Conservation (phyloP, 306 rosid species). For the Acacia melanoxylon region DNA sequence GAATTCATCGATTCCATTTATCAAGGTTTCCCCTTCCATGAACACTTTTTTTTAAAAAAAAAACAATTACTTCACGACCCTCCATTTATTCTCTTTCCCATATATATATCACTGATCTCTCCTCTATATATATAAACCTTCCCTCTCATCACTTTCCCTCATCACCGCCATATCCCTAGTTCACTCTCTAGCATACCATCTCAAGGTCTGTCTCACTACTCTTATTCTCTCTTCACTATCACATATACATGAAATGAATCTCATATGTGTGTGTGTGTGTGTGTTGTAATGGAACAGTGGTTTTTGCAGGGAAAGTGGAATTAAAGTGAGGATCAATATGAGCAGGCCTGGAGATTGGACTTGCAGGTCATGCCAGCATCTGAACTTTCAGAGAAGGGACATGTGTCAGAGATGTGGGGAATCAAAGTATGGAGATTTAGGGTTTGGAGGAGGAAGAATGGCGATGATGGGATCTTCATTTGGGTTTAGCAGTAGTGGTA, state of each 20-base stretch:
- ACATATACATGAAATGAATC: background rate
- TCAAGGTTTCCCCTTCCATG: slow-evolving; percentile 52
- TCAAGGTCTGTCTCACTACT: slow-evolving; percentile 25
- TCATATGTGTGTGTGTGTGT: background rate
- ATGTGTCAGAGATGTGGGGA: slow-evolving; percentile 76
- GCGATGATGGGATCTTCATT: slow-evolving; percentile 41
- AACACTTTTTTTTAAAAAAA: slow-evolving; percentile 36
- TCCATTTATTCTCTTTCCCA: too few species aligned
- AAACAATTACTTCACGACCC: too few species aligned
- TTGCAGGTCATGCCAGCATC: slow-evolving; percentile 76
- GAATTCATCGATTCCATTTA: slow-evolving; percentile 49
- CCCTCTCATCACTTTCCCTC: slow-evolving; percentile 39
- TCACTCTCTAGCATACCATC: slow-evolving; percentile 11
- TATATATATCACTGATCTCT: slow-evolving; percentile 29
- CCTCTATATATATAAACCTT: slow-evolving; percentile 44
- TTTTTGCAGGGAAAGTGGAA: slow-evolving; percentile 4
- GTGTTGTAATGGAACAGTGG: background rate
- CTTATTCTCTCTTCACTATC: background rate
- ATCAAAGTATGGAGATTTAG: slow-evolving; percentile 33
- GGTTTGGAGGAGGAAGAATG: slow-evolving; percentile 31
- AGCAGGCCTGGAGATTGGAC: slow-evolving; percentile 81
- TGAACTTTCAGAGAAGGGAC: slow-evolving; percentile 74
- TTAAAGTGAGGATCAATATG: slow-evolving; percentile 30
- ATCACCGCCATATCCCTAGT: slow-evolving; percentile 9
- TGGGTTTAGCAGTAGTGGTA: slow-evolving; percentile 30